Evolutionary conservation across 306 rosid genomes (phyloP).

Genomic region (Spatholobus suberectus): DNA sequence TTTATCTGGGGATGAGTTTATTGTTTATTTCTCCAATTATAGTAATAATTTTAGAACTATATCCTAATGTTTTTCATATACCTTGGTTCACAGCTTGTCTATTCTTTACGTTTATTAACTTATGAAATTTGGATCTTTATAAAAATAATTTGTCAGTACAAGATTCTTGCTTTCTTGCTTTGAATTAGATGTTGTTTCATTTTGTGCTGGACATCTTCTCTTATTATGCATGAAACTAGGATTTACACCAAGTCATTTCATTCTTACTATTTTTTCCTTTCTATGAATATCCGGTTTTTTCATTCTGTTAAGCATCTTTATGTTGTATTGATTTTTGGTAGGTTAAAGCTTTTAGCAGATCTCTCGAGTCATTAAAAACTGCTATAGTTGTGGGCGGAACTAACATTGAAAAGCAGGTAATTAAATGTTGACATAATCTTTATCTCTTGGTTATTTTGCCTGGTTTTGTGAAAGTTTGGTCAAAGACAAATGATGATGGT

Average conservation of each 20-base stretch:
- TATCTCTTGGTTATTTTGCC: background rate
- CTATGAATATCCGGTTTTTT: background rate
- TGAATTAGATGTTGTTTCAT: conserved; percentile 8
- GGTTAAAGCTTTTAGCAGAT: conserved; percentile 90
- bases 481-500: background rate
- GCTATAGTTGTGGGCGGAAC: conserved; percentile 94
- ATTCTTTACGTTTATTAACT: background rate
- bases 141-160: conserved; percentile 8
- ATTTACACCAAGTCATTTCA: background rate
- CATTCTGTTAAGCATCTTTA: conserved; percentile 32
- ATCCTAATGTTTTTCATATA: background rate
- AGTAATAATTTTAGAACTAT: conserved; percentile 16
- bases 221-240: background rate
- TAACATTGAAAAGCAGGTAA: conserved; percentile 83
- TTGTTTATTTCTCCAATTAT: conserved; percentile 17
- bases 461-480: conserved; percentile 10
- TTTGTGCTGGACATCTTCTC: conserved; percentile 6
- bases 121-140: background rate
- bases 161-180: conserved; percentile 17
- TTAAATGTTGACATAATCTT: conserved; percentile 28
- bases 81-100: background rate
- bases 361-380: conserved; percentile 74
- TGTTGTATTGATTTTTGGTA: conserved; percentile 49
- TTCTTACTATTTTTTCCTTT: background rate
- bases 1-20: background rate